These are phyloP conservation scores for Isabelozyma rhagii DNA, from an alignment of 805 yeast genomes.

Conservation along the genomic window DNA sequence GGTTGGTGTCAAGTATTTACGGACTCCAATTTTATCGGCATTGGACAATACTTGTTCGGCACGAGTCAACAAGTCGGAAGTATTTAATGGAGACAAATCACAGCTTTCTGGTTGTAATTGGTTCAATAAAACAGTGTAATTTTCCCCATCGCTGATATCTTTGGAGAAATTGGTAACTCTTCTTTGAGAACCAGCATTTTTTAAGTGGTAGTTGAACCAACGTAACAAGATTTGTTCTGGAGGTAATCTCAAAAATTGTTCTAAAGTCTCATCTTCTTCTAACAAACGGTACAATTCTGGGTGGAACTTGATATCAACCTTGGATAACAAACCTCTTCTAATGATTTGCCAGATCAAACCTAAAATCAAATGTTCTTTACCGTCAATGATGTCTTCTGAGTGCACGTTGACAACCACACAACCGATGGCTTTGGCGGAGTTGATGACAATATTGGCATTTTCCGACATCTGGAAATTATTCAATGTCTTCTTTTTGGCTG, in stretches of 20 bases:
- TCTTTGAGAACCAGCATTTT: constrained; percentile 86
- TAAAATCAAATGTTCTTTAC: constrained; percentile 85
- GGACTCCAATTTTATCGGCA: constrained; percentile 88
- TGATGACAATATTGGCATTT: constrained; percentile 95
- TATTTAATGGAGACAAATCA: constrained; percentile 78
- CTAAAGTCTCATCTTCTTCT: constrained; percentile 95
- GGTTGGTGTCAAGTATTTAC: constrained; percentile 92
- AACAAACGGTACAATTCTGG: constrained; percentile 93
- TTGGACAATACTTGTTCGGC: constrained; percentile 84
- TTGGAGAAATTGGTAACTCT: constrained; percentile 80
- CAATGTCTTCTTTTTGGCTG: constrained; percentile 64
- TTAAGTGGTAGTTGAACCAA: constrained; percentile 96
- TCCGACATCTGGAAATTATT: constrained; percentile 95
- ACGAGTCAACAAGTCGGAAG: constrained; percentile 67
- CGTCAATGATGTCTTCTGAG: constrained; percentile 91
- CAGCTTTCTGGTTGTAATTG: constrained; percentile 85
- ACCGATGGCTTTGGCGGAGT: constrained; percentile 98
- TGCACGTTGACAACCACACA: constrained; percentile 97
- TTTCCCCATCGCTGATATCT: constrained; percentile 93
- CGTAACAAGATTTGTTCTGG: constrained; percentile 96
- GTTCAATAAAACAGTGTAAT: constrained; percentile 83
- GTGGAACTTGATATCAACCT: constrained; percentile 92
- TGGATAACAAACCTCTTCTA: constrained; percentile 89
- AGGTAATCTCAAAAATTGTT: constrained; percentile 92
- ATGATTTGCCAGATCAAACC: constrained; percentile 97